Evolutionary conservation across 2,329 filamentous ascomycete genomes (phyloP), one percentile per base, ranked within the genome.

Genomic region (Sporothrix variecibatus): DNA sequence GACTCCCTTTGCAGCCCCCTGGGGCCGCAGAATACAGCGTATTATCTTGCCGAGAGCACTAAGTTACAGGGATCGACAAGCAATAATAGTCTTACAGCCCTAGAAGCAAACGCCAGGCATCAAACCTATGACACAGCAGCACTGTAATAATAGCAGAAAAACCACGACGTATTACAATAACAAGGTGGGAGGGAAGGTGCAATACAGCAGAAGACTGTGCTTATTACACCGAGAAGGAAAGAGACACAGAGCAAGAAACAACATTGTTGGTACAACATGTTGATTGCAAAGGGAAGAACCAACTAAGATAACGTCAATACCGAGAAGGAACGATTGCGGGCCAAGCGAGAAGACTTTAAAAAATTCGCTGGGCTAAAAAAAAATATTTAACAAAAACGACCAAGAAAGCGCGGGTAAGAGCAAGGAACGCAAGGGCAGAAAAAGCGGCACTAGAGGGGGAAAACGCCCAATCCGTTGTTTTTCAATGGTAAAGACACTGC

Each of bases 381-480:
- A 17, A 40, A 11, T 12, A 9, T 28, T 20, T 2, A 15, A 15
- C 31, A n/a, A 17, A 11, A 58, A 6, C 17, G 65, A 68, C 65
- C 43, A 58, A 70, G 51, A 43, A 70, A 71, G 34, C 34, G 34
- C 34, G 31, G 49, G 34, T 40, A 49, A 23, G 43, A 72, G 26
- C 20, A 49, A 26, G 70, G 53, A 46, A 71, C 11, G 31, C 15
- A 71, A 43, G 51, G 68, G 68, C 15, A 23, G 8, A n/a, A 72
- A 72, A 72, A 62, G 31, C 23, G 28, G 40, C 58, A 46, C 40
- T 53, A 72, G 6, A 31, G 38, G 60, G 43, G 60, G n/a, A 58
- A 72, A 70, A 70, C 51, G 65, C 72, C 72, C 58, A 69, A 28
- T 68, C 71, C 46, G 38, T 49, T 62, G 20, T 26, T 43, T 58